Conservation (phyloP, 2,329 filamentous ascomycete genomes). For the Sclerotinia spermophila region DNA sequence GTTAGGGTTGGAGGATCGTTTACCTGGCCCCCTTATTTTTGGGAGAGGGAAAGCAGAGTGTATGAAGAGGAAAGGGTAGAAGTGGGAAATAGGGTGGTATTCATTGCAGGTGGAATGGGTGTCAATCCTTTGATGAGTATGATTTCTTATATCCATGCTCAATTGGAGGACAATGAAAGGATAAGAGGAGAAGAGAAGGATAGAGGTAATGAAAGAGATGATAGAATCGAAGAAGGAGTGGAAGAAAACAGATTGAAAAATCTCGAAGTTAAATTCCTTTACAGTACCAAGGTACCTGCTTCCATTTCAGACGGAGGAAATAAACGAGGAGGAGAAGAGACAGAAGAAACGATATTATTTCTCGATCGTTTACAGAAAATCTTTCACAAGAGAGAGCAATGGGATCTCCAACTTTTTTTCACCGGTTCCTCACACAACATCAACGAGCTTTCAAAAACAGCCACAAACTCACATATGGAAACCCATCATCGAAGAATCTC, state of each 20-base stretch:
- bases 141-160: neutral
- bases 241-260: neutral
- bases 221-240: neutral
- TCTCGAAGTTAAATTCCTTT: neutral
- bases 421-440: neutral
- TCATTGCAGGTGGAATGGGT: constrained; percentile 2
- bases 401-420: neutral
- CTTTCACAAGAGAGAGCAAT: neutral
- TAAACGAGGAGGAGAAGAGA: neutral
- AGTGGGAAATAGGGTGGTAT: neutral
- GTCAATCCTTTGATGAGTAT: neutral
- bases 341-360: neutral
- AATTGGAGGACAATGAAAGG: neutral
- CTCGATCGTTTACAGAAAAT: neutral
- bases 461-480: neutral
- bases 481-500: neutral
- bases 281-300: neutral
- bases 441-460: neutral
- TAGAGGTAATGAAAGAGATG: neutral
- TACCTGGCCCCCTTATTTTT: neutral
- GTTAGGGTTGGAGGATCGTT: neutral
- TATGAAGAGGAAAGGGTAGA: neutral
- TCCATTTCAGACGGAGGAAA: neutral
- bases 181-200: neutral
- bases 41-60: neutral